Percentiles rank a stretch among this genome's conserved stretches.
Evolutionary conservation across 2,329 filamentous ascomycete genomes (phyloP).

Genomic region (Chaetothyriales sp.): DNA sequence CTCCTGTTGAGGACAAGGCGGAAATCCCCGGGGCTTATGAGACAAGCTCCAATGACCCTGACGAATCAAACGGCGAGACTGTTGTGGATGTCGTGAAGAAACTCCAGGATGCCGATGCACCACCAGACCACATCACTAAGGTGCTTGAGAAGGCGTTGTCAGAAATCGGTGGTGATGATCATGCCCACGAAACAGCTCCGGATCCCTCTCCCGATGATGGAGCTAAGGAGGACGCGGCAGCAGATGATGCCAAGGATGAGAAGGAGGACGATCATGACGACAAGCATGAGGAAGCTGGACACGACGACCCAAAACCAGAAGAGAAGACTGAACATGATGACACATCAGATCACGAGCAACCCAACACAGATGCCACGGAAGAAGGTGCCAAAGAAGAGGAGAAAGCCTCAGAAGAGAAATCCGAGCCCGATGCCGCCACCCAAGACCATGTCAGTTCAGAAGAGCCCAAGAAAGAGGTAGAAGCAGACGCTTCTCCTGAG

Average conservation of each 20-base stretch:
- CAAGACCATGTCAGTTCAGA: neutral
- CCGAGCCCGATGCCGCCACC: neutral
- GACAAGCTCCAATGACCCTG: neutral
- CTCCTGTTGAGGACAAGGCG: neutral
- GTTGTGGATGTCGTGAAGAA: slow-evolving; percentile 12
- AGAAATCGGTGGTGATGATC: slow-evolving; percentile 14
- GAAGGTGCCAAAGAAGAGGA: too few species aligned
- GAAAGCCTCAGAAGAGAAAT: neutral
- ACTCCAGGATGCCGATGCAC: slow-evolving; percentile 10
- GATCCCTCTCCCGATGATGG: neutral
- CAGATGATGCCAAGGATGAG: neutral
- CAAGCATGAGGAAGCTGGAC: neutral
- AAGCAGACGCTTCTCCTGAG: neutral
- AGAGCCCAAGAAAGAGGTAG: neutral
- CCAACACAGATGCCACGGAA: neutral
- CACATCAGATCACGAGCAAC: neutral
- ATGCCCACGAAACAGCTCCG: neutral
- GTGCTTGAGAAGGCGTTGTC: slow-evolving; percentile 15
- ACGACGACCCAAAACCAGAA: neutral
- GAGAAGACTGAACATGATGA: neutral
- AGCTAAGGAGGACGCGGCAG: neutral
- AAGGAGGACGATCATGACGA: neutral
- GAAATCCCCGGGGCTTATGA: neutral
- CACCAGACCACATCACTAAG: slow-evolving; percentile 7
- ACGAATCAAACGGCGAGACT: slow-evolving; percentile 5